phyloP scores from a whole-genome alignment of 768 basidiomycete species.

The Crepidotus variabilis region DNA sequence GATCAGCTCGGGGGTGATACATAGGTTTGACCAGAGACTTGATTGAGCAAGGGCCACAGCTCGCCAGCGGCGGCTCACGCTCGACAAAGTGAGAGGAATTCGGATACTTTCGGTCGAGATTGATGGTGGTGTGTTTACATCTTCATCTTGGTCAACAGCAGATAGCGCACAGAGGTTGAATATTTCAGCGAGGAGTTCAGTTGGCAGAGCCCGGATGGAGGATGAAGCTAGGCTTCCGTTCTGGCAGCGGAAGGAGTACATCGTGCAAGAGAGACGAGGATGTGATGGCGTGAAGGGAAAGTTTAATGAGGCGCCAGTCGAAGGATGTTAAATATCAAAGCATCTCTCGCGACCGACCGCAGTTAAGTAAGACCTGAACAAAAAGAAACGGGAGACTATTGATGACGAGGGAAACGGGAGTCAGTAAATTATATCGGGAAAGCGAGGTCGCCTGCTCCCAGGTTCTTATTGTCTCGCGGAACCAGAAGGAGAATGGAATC shows the following conservation, averaged over 20 bases:
- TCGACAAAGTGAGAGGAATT: slow-evolving; percentile 41
- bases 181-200: slow-evolving; percentile 55
- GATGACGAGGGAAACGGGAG: slow-evolving; percentile 20
- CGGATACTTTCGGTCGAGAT: slow-evolving; percentile 39
- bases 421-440: slow-evolving; percentile 31
- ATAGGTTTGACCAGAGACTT: slow-evolving; percentile 52
- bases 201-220: slow-evolving; percentile 43
- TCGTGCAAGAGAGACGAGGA: slow-evolving; percentile 3
- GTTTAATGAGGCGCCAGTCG: slow-evolving; percentile 4
- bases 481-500: slow-evolving; percentile 14
- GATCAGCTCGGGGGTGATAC: slow-evolving; percentile 40
- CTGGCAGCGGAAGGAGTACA: slow-evolving; percentile 5
- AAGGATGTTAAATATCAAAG: slow-evolving; percentile 25
- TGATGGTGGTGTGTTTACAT: slow-evolving; percentile 19
- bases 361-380: slow-evolving; percentile 22
- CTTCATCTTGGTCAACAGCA: slow-evolving; percentile 26
- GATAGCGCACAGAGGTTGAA: slow-evolving; percentile 46
- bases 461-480: slow-evolving; percentile 30
- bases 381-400: slow-evolving; percentile 27
- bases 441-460: slow-evolving; percentile 12
- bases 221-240: slow-evolving; percentile 14
- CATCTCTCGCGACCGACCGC: slow-evolving; percentile 21
- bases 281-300: slow-evolving; percentile 13
- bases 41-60: slow-evolving; percentile 44
- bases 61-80: slow-evolving; percentile 53